phyloP scores from a whole-genome alignment of 768 basidiomycete species.

The Coprinopsis sp. region DNA sequence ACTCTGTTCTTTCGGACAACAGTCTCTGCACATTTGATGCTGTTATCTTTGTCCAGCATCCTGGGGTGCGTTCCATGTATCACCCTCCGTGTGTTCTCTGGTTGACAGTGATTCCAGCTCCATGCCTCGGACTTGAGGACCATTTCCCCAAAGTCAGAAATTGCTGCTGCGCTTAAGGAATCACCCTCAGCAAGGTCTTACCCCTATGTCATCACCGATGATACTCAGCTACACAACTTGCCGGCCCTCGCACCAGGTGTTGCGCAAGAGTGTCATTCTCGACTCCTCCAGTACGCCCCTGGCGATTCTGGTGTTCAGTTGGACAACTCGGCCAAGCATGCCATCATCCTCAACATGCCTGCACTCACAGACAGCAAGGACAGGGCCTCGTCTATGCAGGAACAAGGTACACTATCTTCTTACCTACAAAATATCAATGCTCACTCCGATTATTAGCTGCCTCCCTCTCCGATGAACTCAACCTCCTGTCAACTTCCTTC shows the following conservation, averaged over 20 bases:
- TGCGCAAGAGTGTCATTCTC: conserved; percentile 46
- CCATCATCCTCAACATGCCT: conserved; percentile 56
- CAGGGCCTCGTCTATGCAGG: conserved; percentile 44
- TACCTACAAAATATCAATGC: conserved; percentile 3
- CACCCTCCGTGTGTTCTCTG: background rate
- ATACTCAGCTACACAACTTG: conserved; percentile 32
- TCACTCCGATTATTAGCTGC: conserved; percentile 29
- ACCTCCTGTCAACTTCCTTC: conserved; percentile 41
- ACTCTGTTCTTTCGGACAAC: conserved; percentile 38
- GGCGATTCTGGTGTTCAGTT: conserved; percentile 33
- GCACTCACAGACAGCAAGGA: conserved; percentile 38
- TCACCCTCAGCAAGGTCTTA: conserved; percentile 57
- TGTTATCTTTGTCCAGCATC: conserved; percentile 64
- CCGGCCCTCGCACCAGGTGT: conserved; percentile 34
- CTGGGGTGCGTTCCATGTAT: conserved; percentile 50
- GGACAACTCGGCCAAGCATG: conserved; percentile 42
- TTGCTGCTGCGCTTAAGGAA: conserved; percentile 42
- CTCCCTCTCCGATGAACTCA: conserved; percentile 45
- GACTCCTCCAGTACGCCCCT: conserved; percentile 37
- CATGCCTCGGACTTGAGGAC: conserved; percentile 73
- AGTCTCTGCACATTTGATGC: conserved; percentile 62
- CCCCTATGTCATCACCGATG: conserved; percentile 47
- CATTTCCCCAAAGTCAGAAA: conserved; percentile 40
- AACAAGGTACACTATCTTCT: conserved; percentile 40
- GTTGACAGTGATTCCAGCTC: conserved; percentile 37